Conservation (phyloP, 345 rosid genomes). For the Salix koriyanagi region DNA sequence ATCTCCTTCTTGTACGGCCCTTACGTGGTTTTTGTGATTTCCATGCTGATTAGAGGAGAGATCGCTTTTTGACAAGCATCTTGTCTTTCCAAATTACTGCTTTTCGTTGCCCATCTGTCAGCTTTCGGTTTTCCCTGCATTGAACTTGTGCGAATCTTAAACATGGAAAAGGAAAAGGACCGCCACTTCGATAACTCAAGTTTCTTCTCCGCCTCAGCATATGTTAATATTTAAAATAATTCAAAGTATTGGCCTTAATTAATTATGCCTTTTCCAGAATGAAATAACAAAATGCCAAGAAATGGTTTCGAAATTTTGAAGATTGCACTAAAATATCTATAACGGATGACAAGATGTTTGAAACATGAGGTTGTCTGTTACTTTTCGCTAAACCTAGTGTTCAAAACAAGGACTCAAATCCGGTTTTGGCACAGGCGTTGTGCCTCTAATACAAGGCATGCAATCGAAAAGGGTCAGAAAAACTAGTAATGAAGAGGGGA, state of each 20-base stretch:
- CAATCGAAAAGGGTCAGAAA: too few relatives aligned
- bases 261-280: background rate
- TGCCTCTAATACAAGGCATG: background rate
- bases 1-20: background rate
- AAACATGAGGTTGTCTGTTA: background rate
- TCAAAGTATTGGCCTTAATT: background rate
- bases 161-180: background rate
- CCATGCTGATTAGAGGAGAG: background rate
- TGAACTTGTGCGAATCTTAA: constrained; percentile 22
- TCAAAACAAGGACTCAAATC: background rate
- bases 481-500: background rate
- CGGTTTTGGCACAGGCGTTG: background rate
- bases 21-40: background rate
- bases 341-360: background rate
- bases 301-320: background rate
- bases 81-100: background rate
- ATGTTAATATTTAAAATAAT: background rate
- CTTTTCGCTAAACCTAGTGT: background rate
- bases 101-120: background rate
- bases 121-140: constrained; percentile 23
- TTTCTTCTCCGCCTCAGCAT: constrained; percentile 11
- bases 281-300: background rate
- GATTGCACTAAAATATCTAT: background rate
- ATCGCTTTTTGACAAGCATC: background rate
- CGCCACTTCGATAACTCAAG: constrained; percentile 19